Evolutionary conservation across 331 rosid genomes (phyloP).

Genomic region (Malus hybrid): DNA sequence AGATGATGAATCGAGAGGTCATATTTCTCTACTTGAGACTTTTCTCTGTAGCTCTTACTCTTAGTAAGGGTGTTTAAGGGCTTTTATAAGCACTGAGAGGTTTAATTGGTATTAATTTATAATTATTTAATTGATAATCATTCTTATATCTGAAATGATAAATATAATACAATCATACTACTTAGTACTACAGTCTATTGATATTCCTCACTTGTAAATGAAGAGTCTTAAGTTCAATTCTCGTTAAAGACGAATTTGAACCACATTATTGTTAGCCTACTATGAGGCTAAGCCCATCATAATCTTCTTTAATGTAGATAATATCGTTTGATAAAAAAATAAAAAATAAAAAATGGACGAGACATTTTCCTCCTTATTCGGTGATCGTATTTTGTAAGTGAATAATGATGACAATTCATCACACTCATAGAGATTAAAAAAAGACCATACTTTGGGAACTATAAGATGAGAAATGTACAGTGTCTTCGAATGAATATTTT

Average conservation of each 20-base stretch:
- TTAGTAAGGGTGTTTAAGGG: neutral
- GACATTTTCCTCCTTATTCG: neutral
- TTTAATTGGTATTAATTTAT: neutral
- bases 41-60: neutral
- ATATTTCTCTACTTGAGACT: neutral
- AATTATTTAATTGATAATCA: neutral
- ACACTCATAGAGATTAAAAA: neutral
- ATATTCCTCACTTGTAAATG: too few species aligned
- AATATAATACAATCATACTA: neutral
- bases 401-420: neutral
- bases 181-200: too few species aligned
- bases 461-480: neutral
- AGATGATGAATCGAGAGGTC: neutral
- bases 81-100: neutral
- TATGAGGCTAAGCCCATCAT: too few species aligned
- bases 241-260: too few species aligned
- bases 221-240: too few species aligned
- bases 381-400: neutral
- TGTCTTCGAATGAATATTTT: too few species aligned
- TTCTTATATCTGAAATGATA: neutral
- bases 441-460: neutral
- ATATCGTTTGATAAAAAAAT: too few species aligned
- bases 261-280: too few species aligned
- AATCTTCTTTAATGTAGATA: too few species aligned
- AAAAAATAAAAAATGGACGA: neutral